Conservation (phyloP, 805 yeast genomes). For the Zygosaccharomyces bailii region DNA sequence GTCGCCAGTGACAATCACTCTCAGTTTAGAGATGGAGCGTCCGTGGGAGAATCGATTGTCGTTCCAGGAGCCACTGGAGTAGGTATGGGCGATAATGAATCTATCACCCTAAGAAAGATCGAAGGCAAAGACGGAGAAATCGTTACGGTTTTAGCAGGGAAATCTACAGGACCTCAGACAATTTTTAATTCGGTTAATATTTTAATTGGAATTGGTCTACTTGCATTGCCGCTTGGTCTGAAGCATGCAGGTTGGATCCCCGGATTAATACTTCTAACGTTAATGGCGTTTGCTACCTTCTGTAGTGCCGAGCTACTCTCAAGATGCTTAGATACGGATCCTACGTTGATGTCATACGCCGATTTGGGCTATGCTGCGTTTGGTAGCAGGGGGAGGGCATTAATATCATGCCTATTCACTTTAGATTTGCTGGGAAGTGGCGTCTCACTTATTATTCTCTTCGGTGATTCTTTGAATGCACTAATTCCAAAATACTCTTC, state of each 20-base stretch:
- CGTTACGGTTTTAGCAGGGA: constrained; percentile 72
- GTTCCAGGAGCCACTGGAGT: constrained; percentile 44
- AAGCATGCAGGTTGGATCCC: constrained; percentile 66
- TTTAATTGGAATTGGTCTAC: constrained; percentile 69
- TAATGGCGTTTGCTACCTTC: constrained; percentile 65
- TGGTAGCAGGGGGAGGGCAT: constrained; percentile 69
- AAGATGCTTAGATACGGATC: constrained; percentile 74
- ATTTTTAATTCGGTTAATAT: constrained; percentile 75
- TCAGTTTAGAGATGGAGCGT: constrained; percentile 38
- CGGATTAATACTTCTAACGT: constrained; percentile 55
- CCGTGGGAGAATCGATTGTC: constrained; percentile 43
- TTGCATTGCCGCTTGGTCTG: constrained; percentile 70
- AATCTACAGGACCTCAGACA: constrained; percentile 76
- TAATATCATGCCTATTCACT: constrained; percentile 71
- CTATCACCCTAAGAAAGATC: constrained; percentile 55
- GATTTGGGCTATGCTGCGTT: constrained; percentile 85
- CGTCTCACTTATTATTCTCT: constrained; percentile 73
- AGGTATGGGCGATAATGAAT: constrained; percentile 43
- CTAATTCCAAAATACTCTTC: constrained; percentile 53
- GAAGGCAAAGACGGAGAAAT: constrained; percentile 70
- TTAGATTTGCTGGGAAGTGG: constrained; percentile 78
- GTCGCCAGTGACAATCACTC: constrained; percentile 29
- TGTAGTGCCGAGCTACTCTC: constrained; percentile 76
- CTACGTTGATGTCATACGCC: constrained; percentile 78
- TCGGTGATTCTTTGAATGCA: constrained; percentile 81